Evolutionary conservation across 2,329 filamentous ascomycete genomes (phyloP).

Genomic region (Pestalotiopsis sp.): DNA sequence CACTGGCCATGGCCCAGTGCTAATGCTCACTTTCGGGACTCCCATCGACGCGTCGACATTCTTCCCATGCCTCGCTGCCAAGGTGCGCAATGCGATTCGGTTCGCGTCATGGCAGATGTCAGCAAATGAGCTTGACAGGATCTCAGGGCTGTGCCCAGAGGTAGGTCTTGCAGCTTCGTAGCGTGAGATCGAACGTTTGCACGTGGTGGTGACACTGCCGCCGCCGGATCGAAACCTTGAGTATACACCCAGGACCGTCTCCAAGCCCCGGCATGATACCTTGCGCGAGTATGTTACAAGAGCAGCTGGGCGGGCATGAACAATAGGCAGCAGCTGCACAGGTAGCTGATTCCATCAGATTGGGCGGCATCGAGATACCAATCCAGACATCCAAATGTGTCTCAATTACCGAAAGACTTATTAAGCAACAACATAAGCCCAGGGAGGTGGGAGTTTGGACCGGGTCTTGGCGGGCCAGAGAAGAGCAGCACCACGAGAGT

Average conservation of each 20-base stretch:
- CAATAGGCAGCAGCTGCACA: too few species aligned
- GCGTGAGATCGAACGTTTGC: not conserved
- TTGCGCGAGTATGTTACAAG: not conserved
- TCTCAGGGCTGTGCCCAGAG: not conserved
- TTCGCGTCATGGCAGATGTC: not conserved
- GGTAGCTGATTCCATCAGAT: too few species aligned
- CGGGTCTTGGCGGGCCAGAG: not conserved
- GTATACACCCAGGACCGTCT: not conserved
- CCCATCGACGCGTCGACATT: too few species aligned
- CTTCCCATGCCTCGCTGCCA: too few species aligned
- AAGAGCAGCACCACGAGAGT: not conserved
- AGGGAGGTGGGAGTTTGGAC: not conserved
- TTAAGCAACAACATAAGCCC: not conserved
- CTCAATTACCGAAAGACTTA: not conserved
- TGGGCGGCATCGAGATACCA: too few species aligned
- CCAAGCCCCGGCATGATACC: not conserved
- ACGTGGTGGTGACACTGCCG: not conserved
- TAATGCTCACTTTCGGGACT: too few species aligned
- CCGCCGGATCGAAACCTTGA: not conserved
- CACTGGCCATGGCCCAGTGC: too few species aligned
- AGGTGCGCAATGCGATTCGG: too few species aligned
- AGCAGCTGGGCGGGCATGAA: too few species aligned
- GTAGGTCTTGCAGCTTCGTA: not conserved
- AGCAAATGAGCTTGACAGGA: not conserved
- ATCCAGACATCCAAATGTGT: not conserved